These are phyloP conservation scores for Epichloe baconii DNA, from an alignment of 2,329 filamentous ascomycete genomes.

Conservation along the genomic window DNA sequence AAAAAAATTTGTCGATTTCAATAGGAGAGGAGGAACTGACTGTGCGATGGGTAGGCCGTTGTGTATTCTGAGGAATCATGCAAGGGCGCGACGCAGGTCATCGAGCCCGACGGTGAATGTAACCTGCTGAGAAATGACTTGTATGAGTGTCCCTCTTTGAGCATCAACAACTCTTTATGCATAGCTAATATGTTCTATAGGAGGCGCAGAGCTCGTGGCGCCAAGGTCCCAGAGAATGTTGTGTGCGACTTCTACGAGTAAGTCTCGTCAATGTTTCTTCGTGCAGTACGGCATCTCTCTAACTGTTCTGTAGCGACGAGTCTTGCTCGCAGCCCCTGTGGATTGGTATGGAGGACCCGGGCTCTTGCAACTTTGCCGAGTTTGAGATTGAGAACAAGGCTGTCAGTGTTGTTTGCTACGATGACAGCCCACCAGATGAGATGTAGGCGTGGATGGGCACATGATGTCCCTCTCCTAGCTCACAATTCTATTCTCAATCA, in stretches of 20 bases:
- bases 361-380: background rate
- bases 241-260: conserved; percentile 2
- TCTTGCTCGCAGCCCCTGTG: conserved; percentile 2
- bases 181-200: background rate
- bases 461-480: background rate
- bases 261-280: background rate
- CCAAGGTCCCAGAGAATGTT: background rate
- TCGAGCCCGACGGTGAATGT: conserved; percentile 2
- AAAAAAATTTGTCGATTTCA: no score
- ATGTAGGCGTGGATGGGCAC: background rate
- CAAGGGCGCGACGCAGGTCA: background rate
- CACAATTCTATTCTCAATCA: background rate
- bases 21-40: background rate
- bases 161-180: no score
- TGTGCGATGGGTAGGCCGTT: background rate
- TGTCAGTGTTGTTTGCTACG: conserved; percentile 2
- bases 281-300: background rate
- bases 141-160: background rate
- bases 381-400: conserved; percentile 3
- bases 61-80: conserved; percentile 1
- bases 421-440: background rate
- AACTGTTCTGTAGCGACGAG: conserved; percentile 2
- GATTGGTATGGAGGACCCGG: conserved; percentile 5
- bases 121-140: background rate
- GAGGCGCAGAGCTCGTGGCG: background rate